phyloP scores from a whole-genome alignment of 345 rosid species.

The Raphanus raphanistrum region DNA sequence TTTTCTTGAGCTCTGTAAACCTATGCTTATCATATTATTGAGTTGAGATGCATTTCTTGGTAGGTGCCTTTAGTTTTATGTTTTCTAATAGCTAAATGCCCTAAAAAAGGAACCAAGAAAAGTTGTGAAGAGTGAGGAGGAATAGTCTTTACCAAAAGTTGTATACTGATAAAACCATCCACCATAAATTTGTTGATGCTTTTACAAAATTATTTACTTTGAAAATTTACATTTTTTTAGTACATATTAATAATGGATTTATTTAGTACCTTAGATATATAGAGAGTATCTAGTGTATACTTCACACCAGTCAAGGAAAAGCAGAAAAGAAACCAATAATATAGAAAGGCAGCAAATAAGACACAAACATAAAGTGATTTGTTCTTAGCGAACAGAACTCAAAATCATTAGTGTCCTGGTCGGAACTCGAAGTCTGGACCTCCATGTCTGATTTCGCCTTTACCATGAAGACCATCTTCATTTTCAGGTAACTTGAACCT shows the following conservation, averaged over 20 bases:
- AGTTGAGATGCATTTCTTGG: conserved; percentile 30
- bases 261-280: conserved; percentile 10
- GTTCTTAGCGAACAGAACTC: not conserved
- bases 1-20: conserved; percentile 32
- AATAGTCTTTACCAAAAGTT: not conserved
- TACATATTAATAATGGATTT: not conserved
- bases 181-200: conserved; percentile 24
- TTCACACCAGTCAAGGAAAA: conserved; percentile 12
- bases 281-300: not conserved
- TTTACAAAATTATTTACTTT: not conserved
- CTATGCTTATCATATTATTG: conserved; percentile 8
- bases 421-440: conserved; percentile 36
- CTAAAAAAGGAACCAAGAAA: conserved; percentile 17
- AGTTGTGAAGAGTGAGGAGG: conserved; percentile 18
- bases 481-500: conserved; percentile 40
- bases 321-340: conserved; percentile 1
- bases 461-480: conserved; percentile 32
- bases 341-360: conserved; percentile 3
- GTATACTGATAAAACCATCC: conserved; percentile 20
- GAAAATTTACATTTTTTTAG: not conserved
- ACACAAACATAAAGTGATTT: conserved; percentile 12
- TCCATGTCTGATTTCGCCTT: conserved; percentile 25
- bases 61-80: conserved; percentile 35
- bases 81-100: conserved; percentile 18
- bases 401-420: conserved; percentile 32